Evolutionary conservation across 2,329 filamentous ascomycete genomes (phyloP).

Genomic region (Scleromitrula shiraiana): DNA sequence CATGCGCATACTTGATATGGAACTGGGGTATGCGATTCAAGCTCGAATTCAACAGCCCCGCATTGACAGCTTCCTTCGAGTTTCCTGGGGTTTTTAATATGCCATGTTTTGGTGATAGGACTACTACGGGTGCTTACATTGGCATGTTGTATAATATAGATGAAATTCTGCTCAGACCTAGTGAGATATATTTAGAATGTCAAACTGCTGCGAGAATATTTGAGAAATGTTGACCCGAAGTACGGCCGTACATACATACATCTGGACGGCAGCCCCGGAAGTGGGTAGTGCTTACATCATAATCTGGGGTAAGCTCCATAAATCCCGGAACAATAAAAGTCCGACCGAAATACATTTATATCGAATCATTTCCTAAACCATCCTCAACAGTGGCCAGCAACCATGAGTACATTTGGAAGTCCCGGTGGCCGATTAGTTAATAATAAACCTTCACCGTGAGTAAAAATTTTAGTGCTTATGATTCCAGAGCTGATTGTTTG

Average conservation of each 20-base stretch:
- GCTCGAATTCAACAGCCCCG: constrained; percentile 37
- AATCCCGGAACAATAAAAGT: constrained; percentile 2
- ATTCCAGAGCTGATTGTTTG: background rate
- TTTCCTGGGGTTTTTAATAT: constrained; percentile 34
- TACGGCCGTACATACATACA: too few relatives aligned
- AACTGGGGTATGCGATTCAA: constrained; percentile 38
- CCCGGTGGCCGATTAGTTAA: constrained; percentile 58
- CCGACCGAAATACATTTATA: background rate
- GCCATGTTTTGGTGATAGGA: background rate
- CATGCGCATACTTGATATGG: constrained; percentile 42
- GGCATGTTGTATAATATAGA: background rate
- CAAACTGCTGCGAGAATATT: too few relatives aligned
- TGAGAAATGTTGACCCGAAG: too few relatives aligned
- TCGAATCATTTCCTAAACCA: background rate
- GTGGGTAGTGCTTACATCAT: background rate
- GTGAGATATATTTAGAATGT: too few relatives aligned
- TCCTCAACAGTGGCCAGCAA: constrained; percentile 6
- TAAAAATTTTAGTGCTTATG: background rate
- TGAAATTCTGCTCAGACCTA: too few relatives aligned
- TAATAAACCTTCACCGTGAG: constrained; percentile 64
- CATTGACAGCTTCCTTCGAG: constrained; percentile 42
- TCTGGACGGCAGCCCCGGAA: too few relatives aligned
- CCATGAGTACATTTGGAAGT: constrained; percentile 59
- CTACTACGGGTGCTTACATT: background rate
- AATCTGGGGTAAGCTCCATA: background rate